A percentile compares a stretch with the other conserved stretches of the same genome.
Evolutionary conservation across 441 rosid genomes (phyloP).

Genomic region (Eugenia klotzschiana): DNA sequence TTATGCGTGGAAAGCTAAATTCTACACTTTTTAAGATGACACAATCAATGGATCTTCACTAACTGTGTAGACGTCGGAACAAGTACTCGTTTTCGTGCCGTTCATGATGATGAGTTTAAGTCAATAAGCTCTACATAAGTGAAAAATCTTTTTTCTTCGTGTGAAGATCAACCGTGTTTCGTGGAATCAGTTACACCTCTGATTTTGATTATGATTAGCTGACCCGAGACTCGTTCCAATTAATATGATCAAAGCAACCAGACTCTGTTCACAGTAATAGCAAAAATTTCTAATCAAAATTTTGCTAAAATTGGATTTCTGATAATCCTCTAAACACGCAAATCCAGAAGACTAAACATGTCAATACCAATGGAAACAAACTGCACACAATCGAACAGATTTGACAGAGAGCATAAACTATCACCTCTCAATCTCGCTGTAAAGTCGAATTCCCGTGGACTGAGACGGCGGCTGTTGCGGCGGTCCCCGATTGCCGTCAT

Average conservation of each 20-base stretch:
- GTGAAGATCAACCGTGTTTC: neutral
- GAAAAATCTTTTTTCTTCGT: neutral
- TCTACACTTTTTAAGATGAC: neutral
- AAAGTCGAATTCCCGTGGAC: constrained; percentile 37
- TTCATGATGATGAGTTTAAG: neutral
- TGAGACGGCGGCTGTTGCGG: constrained; percentile 21
- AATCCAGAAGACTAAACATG: neutral
- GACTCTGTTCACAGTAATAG: neutral
- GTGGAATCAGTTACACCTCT: neutral
- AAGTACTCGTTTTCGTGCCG: neutral
- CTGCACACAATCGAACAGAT: neutral
- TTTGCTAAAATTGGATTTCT: neutral
- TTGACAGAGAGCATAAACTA: neutral
- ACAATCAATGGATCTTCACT: neutral
- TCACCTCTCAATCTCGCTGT: constrained; percentile 79
- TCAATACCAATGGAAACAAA: neutral
- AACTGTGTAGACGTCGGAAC: neutral
- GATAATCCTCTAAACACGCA: neutral
- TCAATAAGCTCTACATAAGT: neutral
- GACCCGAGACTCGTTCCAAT: neutral
- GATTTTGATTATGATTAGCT: neutral
- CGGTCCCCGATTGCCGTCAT: constrained; percentile 13
- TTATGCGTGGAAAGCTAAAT: neutral
- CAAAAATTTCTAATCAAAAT: neutral
- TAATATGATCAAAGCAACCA: neutral